These are phyloP conservation scores for Ceriops tagal DNA, from an alignment of 345 rosid species.

Conservation along the genomic window DNA sequence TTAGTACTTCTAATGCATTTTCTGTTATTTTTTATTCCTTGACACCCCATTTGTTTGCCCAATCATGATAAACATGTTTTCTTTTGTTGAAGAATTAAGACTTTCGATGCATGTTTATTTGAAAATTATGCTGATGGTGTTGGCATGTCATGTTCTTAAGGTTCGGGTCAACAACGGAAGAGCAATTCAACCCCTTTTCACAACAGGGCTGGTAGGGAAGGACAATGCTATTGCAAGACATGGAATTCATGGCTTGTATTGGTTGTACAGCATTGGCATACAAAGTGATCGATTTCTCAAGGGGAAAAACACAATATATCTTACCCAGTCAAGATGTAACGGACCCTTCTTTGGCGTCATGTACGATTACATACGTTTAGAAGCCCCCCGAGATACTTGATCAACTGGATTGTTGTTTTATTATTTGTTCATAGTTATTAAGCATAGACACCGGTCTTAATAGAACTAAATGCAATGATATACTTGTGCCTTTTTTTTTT, in stretches of 20 bases:
- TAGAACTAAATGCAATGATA: too few relatives aligned
- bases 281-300: conserved; percentile 26
- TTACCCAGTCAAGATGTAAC: conserved; percentile 42
- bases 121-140: neutral
- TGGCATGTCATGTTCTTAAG: conserved; percentile 13
- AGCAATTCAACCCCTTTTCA: conserved; percentile 26
- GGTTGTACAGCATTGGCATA: conserved; percentile 45
- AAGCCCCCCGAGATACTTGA: conserved; percentile 36
- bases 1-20: neutral
- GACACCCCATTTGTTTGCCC: too few relatives aligned
- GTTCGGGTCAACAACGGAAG: conserved; percentile 45
- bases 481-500: too few relatives aligned
- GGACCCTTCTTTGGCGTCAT: conserved; percentile 49
- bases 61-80: too few relatives aligned
- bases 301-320: conserved; percentile 50
- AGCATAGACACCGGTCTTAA: too few relatives aligned
- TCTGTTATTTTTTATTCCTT: too few relatives aligned
- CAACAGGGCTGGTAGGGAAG: conserved; percentile 47
- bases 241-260: conserved; percentile 73
- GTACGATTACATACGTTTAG: conserved; percentile 78
- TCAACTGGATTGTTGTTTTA: too few relatives aligned
- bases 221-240: conserved; percentile 76
- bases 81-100: neutral
- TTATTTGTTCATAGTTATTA: too few relatives aligned
- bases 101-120: neutral